Base-by-base conservation (phyloP, 2,329 filamentous ascomycete genomes). In the Fusarium marasasianum region DNA sequence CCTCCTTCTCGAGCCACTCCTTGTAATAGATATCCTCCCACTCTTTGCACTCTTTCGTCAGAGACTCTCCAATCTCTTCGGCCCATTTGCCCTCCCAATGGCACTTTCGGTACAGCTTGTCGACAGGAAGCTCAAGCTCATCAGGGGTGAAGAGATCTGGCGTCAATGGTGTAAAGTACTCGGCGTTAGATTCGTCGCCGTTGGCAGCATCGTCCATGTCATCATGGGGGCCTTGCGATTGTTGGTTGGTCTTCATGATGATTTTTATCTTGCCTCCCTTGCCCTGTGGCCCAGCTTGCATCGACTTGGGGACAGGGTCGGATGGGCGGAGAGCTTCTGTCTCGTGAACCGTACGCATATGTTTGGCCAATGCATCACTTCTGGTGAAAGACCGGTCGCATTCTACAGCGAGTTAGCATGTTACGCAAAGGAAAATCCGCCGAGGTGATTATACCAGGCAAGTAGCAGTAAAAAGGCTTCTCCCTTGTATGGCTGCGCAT, bases 321-420 rank as follows among this genome's bases (percentile, higher is more conserved):
- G 90, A 91, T 9, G 94, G 93, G n/a, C 94, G 91, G 29, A 98
- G 87, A 22, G 94, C 93, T 84, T 99, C 96, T 8, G 96, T 98
- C 82, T 99, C 96, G 85, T 99, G 96, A 43, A 99, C 95, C 22
- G 96, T 98, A 77, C 96, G 93, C 94, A 98, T 98, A 82, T 99
- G 96, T 83, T 99, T 99, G 4, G 96, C 95, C 1, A 99, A 88
- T 18, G 96, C 96, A 79, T 99, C 96, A 31, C 96, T 98, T 74
- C 96, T 90, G 6, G 96, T 99, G 79, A 99, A 99, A 38, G 95
- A 95, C 70, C 96, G 93, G 81, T 99, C 96, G 84, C 96, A 99
- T 89, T 99, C 96, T 97, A 78, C 45, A 53, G 78, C 69, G 15
- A 37, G 81, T 77, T 57, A 71, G 70, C 18, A 60, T 51, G 11